Evolutionary conservation across 139 green algal genomes (phyloP), one percentile per base, ranked within the genome.

Genomic region (Nannochloris sp.): DNA sequence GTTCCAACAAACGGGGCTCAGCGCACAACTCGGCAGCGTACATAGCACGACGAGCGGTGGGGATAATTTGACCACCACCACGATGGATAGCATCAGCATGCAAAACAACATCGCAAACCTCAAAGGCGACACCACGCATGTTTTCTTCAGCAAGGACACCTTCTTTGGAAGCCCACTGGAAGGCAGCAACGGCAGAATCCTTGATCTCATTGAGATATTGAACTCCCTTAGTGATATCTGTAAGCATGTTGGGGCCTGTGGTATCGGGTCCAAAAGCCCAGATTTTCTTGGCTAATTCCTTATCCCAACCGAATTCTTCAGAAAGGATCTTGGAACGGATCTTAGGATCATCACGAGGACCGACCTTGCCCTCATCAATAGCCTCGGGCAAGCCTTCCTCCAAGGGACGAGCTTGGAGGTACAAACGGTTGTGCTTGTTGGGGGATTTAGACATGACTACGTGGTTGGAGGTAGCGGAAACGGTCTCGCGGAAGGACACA

Each of bases 141-240:
- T 99, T 99, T 88, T 99, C 94, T 85, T 99, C 94, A 15, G 80
- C 78, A 65, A 99, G 65, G n/a, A 87, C 84, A 64, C 94, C 94
- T 84, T 99, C 93, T 87, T 99, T 98, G 76, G 81, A 84, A 23
- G 94, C 94, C 94, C 95, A 98, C 88, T 99, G 93, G 81, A 98
- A 93, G 45, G 90, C 94, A 19, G 94, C 94, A 27, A 99, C 85
- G 68, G 78, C 85, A 4, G 78, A 90, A 82, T 99, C 94, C 87
- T 97, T 98, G 85, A 99, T 98, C 85, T 99, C 94, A 70, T 96
- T 98, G 69, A 99, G 81, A 85, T 97, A 98, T 87, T 98, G 93
- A 73, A 99, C 94, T 72, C 95, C 94, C 91, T 99, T 99, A 80
- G 89, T 95, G 42, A 94, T 82, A 74, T 99, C 94, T 1, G 95